Base-by-base conservation (phyloP, 768 basidiomycete species). In the Leccinum variicolor region DNA sequence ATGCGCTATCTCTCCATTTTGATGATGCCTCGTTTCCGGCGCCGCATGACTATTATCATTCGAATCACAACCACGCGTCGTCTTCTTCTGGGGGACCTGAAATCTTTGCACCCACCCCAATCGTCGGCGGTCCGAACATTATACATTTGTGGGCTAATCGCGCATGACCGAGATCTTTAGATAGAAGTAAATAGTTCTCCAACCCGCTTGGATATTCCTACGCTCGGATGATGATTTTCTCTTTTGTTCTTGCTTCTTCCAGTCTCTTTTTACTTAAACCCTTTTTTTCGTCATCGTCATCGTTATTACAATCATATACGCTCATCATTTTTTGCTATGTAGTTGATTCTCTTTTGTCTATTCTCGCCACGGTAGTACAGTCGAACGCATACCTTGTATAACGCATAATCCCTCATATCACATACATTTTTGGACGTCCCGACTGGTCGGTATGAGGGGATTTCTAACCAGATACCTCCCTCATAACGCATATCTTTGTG, bases 1-100 rank as follows among this genome's bases (percentile, higher is more conserved):
- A 72, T 26, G 71, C 71, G 57, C 58, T 72, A 67, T 73, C 72
- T 43, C 68, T 72, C 55, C 66, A 68, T 68, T 72, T 72, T 65
- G 71, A 72, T 70, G 72, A 72, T 70, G 70, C 70, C 70, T 72
- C 71, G 53, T 62, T 67, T 58, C 61, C 70, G 23, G 36, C 64
- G 53, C 68, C 64, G 53, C 70, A 70, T 57, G 70, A 61, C 54
- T 58, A 64, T 23, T 39, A 39, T 39, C 36, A 39, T 39, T 39
- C 36, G 17, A 39, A n/a, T 36, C 58, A 55, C 52, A 33, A 25
- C 26, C 65, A 63, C 52, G 54, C 54, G 39, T 55, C 66, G 55
- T 58, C 54, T 46, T 58, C 54, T 48, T 68, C 64, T 58, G 17
- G 36, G 7, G 64, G 70, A 33, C 68, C 69, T 54, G 65, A 73